phyloP scores from a whole-genome alignment of 1,284 basidiomycete species.

The Singerocomus inundabilis region DNA sequence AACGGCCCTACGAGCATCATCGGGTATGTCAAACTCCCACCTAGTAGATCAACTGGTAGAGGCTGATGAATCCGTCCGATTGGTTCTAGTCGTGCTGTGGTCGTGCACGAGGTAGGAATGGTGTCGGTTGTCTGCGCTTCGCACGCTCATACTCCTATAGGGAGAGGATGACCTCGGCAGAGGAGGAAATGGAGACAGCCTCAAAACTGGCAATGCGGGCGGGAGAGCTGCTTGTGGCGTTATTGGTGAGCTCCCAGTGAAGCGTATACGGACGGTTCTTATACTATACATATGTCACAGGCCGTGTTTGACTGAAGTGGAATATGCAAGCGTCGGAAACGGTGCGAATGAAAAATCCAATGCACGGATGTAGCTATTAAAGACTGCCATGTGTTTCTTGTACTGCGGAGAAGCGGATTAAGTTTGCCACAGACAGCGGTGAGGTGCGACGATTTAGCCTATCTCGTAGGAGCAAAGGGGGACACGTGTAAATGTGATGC shows the following conservation, averaged over 20 bases:
- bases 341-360: neutral
- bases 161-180: constrained; percentile 74
- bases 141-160: constrained; percentile 33
- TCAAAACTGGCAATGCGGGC: constrained; percentile 75
- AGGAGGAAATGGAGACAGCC: constrained; percentile 64
- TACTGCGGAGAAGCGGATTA: constrained; percentile 11
- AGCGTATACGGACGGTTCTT: neutral
- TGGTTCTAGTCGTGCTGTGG: constrained; percentile 48
- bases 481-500: constrained; percentile 15
- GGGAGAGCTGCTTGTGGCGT: constrained; percentile 73
- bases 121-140: neutral
- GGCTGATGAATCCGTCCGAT: constrained; percentile 9
- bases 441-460: neutral
- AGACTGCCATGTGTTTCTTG: constrained; percentile 7
- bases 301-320: constrained; percentile 18
- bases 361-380: constrained; percentile 2
- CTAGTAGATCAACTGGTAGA: neutral
- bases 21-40: constrained; percentile 46
- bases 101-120: constrained; percentile 59
- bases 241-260: constrained; percentile 48
- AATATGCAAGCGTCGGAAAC: constrained; percentile 6
- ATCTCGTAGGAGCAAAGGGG: neutral
- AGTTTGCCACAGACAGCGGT: constrained; percentile 1
- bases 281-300: constrained; percentile 13
- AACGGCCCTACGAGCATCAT: constrained; percentile 70